Evolutionary conservation across 2,329 filamentous ascomycete genomes (phyloP).

Genomic region (Sordariomycetes sp.): DNA sequence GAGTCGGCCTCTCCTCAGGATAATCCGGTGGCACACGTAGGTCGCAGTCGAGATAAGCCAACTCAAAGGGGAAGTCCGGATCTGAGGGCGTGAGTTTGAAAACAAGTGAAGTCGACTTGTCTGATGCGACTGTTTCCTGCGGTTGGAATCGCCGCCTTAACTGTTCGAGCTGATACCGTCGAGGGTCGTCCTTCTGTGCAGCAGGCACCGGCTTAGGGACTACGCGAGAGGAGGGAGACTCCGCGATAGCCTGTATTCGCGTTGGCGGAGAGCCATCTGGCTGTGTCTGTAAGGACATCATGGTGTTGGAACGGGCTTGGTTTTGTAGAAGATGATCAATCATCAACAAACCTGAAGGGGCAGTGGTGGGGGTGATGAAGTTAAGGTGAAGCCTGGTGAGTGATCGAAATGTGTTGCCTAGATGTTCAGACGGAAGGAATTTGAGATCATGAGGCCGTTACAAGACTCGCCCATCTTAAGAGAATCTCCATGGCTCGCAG

Average conservation of each 20-base stretch:
- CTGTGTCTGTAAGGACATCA: constrained; percentile 26
- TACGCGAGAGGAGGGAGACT: constrained; percentile 35
- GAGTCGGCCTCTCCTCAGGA: constrained; percentile 45
- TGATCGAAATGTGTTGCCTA: too few species aligned
- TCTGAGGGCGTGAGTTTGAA: constrained; percentile 67
- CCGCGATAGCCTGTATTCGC: constrained; percentile 35
- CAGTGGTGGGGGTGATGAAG: too few species aligned
- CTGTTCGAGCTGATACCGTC: constrained; percentile 67
- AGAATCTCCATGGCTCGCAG: too few species aligned
- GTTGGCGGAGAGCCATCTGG: constrained; percentile 18
- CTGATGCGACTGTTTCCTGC: constrained; percentile 28
- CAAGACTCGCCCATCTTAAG: too few species aligned
- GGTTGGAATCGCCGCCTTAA: constrained; percentile 56
- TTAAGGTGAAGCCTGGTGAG: too few species aligned
- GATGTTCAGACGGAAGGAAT: too few species aligned
- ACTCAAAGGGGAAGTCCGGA: constrained; percentile 75
- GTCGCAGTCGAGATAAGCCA: constrained; percentile 58
- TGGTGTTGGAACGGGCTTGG: constrained; percentile 15
- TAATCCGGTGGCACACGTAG: constrained; percentile 57
- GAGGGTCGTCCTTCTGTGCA: constrained; percentile 56
- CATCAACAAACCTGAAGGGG: too few species aligned
- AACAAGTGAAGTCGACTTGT: constrained; percentile 45
- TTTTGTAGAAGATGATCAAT: too few species aligned
- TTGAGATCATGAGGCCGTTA: too few species aligned
- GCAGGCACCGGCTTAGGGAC: constrained; percentile 58